Percentiles rank a stretch among this genome's conserved stretches.
phyloP scores from a whole-genome alignment of 345 rosid species.

The Leavenworthia alabamica region DNA sequence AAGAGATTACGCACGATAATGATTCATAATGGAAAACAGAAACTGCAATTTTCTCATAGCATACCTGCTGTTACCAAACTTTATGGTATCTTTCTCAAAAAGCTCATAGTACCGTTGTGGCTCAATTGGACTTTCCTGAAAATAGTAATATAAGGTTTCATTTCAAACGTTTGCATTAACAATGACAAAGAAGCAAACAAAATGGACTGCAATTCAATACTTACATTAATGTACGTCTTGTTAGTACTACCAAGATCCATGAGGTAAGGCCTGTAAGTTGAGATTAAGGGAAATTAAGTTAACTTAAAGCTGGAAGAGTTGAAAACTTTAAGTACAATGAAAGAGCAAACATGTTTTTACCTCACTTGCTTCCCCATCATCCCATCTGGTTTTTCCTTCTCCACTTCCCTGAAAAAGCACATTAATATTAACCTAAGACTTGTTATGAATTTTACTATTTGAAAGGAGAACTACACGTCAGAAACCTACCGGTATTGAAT shows the following conservation, averaged over 20 bases:
- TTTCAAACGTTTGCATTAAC: background rate
- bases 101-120: slow-evolving; percentile 91
- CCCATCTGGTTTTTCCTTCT: slow-evolving; percentile 75
- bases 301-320: background rate
- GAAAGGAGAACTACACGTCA: slow-evolving; percentile 5
- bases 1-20: background rate
- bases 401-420: slow-evolving; percentile 58
- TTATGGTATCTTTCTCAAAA: slow-evolving; percentile 84
- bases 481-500: slow-evolving; percentile 68
- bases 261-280: slow-evolving; percentile 63
- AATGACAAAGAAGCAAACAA: background rate
- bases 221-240: slow-evolving; percentile 82
- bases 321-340: background rate
- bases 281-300: slow-evolving; percentile 13
- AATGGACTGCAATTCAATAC: slow-evolving; percentile 21
- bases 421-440: background rate
- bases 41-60: background rate
- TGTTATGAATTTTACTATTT: background rate
- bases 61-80: slow-evolving; percentile 96
- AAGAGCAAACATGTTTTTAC: slow-evolving; percentile 33
- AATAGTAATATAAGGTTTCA: slow-evolving; percentile 17
- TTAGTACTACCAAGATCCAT: slow-evolving; percentile 99
- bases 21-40: background rate
- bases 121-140: slow-evolving; percentile 79
- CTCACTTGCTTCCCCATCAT: slow-evolving; percentile 51